Evolutionary conservation across 768 basidiomycete genomes (phyloP).

Genomic region (Strobilomyces dryophilus): DNA sequence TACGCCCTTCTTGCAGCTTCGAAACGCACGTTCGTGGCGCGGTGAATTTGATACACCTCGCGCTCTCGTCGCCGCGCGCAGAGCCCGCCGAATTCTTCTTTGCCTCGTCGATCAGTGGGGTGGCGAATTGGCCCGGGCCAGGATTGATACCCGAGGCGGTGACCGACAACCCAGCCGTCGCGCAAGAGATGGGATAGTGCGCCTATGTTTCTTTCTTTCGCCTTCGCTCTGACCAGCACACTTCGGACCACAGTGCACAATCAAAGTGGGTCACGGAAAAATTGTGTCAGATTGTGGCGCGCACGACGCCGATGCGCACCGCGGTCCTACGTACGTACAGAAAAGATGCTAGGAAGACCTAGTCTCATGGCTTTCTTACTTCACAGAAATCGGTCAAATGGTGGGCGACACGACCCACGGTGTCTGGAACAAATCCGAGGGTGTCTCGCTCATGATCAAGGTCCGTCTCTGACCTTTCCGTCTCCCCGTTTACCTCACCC

Average conservation of each 20-base stretch:
- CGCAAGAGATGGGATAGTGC: constrained; percentile 34
- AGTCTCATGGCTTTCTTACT: not conserved
- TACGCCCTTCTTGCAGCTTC: constrained; percentile 21
- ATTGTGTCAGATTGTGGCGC: constrained; percentile 41
- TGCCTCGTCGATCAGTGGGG: constrained; percentile 43
- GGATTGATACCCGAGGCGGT: constrained; percentile 21
- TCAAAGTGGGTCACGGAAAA: constrained; percentile 55
- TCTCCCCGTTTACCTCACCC: not conserved
- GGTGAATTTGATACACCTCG: constrained; percentile 47
- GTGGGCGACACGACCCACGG: constrained; percentile 47
- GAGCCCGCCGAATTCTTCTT: constrained; percentile 44
- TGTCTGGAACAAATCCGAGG: constrained; percentile 53
- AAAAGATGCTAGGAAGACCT: rapidly evolving
- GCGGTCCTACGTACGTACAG: constrained; percentile 18
- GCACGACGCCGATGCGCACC: constrained; percentile 19
- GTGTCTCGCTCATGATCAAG: constrained; percentile 27
- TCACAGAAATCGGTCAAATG: constrained; percentile 50
- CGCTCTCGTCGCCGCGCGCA: constrained; percentile 34
- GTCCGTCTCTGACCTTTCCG: constrained; percentile 11
- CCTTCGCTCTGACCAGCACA: not conserved
- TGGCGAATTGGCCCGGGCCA: constrained; percentile 19
- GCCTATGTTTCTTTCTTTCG: not conserved
- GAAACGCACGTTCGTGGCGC: constrained; percentile 47
- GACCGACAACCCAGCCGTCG: constrained; percentile 22
- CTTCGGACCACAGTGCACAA: constrained; percentile 14